phyloP scores from a whole-genome alignment of 1,139 yeast species.

The Debaryomycetaceae sp. region DNA sequence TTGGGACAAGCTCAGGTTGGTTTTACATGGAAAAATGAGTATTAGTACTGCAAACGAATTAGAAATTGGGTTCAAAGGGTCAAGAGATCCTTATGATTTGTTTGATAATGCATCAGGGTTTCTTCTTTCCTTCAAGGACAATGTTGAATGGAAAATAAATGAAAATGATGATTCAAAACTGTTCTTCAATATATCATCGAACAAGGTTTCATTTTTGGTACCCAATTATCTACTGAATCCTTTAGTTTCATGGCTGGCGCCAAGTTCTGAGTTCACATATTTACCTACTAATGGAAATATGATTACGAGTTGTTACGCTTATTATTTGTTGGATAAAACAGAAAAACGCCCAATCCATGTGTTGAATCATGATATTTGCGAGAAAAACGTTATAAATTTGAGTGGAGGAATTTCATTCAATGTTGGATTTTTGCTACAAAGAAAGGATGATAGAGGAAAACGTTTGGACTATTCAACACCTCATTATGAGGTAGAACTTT shows the following conservation, averaged over 20 bases:
- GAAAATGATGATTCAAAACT: conserved; percentile 36
- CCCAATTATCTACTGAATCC: conserved; percentile 64
- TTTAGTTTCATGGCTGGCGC: conserved; percentile 59
- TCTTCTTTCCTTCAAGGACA: conserved; percentile 33
- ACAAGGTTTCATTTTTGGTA: conserved; percentile 43
- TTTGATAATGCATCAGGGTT: conserved; percentile 41
- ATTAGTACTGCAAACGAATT: conserved; percentile 39
- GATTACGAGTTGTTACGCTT: conserved; percentile 50
- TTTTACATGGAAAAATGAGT: conserved; percentile 47
- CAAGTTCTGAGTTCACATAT: conserved; percentile 39
- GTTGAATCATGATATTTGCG: conserved; percentile 24
- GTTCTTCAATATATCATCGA: conserved; percentile 37
- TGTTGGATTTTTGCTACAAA: conserved; percentile 58
- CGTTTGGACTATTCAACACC: conserved; percentile 58
- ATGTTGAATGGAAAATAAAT: conserved; percentile 41
- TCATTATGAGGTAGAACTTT: conserved; percentile 65
- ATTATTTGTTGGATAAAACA: conserved; percentile 37
- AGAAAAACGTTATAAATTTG: conserved; percentile 54
- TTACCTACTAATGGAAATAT: conserved; percentile 43
- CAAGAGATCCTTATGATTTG: conserved; percentile 44
- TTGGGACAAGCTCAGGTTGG: conserved; percentile 54
- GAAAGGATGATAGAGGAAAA: conserved; percentile 31
- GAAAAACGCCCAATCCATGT: conserved; percentile 6
- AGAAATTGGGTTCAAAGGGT: conserved; percentile 52
- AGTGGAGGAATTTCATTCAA: conserved; percentile 60